A percentile compares a stretch with the other conserved stretches of the same genome.
These are phyloP conservation scores for Pachyrhizus erosus DNA, from an alignment of 306 rosid species.

Conservation along the genomic window DNA sequence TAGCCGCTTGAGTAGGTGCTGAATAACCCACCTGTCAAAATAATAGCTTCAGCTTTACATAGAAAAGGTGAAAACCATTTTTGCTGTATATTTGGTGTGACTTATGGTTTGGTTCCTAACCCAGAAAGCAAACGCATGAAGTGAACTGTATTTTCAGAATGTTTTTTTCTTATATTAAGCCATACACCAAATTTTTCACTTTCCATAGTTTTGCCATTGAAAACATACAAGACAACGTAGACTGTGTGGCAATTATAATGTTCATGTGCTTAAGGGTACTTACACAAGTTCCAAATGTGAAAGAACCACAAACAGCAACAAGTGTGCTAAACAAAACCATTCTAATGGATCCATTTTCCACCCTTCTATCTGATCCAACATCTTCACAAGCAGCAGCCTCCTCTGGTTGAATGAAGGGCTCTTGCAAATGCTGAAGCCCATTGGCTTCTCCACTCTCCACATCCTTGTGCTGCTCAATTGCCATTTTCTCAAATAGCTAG, in stretches of 20 bases:
- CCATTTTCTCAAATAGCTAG: slow-evolving; percentile 47
- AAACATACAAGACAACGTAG: not conserved
- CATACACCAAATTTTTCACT: too few species aligned
- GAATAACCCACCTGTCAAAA: slow-evolving; percentile 62
- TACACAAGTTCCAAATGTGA: slow-evolving; percentile 87
- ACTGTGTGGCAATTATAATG: not conserved
- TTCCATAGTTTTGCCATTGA: too few species aligned
- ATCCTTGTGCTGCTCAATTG: slow-evolving; percentile 56
- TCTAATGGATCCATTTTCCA: slow-evolving; percentile 59
- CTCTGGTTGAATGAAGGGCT: slow-evolving; percentile 55
- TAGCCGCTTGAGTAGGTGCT: slow-evolving; percentile 61
- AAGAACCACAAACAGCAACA: slow-evolving; percentile 86
- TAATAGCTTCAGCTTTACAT: slow-evolving; percentile 35
- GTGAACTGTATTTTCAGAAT: too few species aligned
- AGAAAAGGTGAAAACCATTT: not conserved
- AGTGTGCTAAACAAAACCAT: slow-evolving; percentile 79
- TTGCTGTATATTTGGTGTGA: slow-evolving; percentile 7
- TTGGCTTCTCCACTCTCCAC: slow-evolving; percentile 56
- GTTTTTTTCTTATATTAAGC: too few species aligned
- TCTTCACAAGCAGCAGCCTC: slow-evolving; percentile 13
- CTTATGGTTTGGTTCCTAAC: slow-evolving; percentile 34
- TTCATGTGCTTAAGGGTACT: slow-evolving; percentile 28
- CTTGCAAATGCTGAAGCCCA: slow-evolving; percentile 48
- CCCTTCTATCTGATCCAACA: slow-evolving; percentile 39
- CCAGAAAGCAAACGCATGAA: too few species aligned